Base-by-base conservation (phyloP, 1,284 basidiomycete species). In the Ustanciosporium gigantosporum region DNA sequence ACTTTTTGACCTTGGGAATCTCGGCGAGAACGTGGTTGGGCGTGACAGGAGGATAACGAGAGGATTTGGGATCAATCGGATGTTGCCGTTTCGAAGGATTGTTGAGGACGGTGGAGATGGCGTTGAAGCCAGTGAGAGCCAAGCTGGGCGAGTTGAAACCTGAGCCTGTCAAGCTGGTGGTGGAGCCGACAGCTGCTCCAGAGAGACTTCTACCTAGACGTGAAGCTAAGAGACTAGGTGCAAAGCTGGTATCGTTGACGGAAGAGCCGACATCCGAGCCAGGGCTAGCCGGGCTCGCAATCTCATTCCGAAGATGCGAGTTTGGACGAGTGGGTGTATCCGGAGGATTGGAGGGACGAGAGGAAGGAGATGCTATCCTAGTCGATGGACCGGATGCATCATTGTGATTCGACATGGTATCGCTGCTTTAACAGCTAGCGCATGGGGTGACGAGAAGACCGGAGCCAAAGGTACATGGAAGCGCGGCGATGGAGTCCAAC, bases 51-150 rank as follows among this genome's bases (percentile, higher is more conserved):
- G 72, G 66, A 31, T 73, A 76, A 40, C 69, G 60, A 15, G 72
- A 71, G 5, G 73, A 71, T 23, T 66, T 49, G 14, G 74, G 66
- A 23, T 77, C 66, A 49, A 77, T 77, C 21, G 74, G 72, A 41
- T 64, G 60, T 32, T 60, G 59, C 5, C 60, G 52, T 40, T 64
- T 67, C 21, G 62, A 62, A 5, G 75, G 75, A 21, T 76, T 70
- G 60, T 77, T 77, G 31, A 77, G 50, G 27, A 76, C 68, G 13
- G 74, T 70, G 7, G 72, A 74, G 19, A 73, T 51, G 4, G 69
- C 69, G 23, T 74, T 65, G 60, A 72, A 66, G 36, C 68, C 69
- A 7, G 64, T 51, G 25, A 66, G 36, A 15, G 60, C 31, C 27
- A 64, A 21, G 3, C 36, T 31, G 15, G 60, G 60, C 4, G 60